Evolutionary conservation across 2,329 filamentous ascomycete species (phyloP).

Genomic region (Leptographium flavum): DNA sequence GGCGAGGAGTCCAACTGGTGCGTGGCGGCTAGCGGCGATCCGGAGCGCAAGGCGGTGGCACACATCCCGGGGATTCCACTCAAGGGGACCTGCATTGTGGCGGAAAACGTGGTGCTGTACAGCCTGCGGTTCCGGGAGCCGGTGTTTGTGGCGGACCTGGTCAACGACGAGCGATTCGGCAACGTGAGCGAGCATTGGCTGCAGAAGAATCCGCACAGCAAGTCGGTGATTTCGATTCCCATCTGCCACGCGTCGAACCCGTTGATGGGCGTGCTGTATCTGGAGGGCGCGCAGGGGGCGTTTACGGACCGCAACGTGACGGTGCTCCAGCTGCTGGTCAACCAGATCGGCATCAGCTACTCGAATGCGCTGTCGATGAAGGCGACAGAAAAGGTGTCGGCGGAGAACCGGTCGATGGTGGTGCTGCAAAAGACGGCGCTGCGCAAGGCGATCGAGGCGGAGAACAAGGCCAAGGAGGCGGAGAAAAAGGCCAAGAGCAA

Average conservation of each 20-base stretch:
- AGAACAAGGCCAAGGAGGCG: constrained; percentile 62
- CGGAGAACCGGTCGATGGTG: constrained; percentile 66
- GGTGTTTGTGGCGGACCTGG: constrained; percentile 59
- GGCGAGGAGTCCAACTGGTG: constrained; percentile 55
- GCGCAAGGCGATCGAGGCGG: constrained; percentile 55
- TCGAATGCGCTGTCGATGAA: constrained; percentile 54
- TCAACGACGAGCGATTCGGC: constrained; percentile 63
- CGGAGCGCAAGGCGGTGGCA: constrained; percentile 51
- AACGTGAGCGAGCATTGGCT: constrained; percentile 60
- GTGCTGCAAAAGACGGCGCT: constrained; percentile 62
- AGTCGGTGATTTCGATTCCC: constrained; percentile 65
- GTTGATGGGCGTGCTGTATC: constrained; percentile 59
- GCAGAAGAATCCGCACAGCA: constrained; percentile 52
- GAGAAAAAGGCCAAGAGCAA: constrained; percentile 65
- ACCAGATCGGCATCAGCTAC: constrained; percentile 63
- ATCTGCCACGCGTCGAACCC: constrained; percentile 59
- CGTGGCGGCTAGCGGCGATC: constrained; percentile 59
- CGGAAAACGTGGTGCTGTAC: constrained; percentile 63
- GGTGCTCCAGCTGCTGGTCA: constrained; percentile 56
- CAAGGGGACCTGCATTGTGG: constrained; percentile 52
- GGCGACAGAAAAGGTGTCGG: constrained; percentile 62
- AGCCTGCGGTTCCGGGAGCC: constrained; percentile 62
- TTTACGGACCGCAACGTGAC: constrained; percentile 63
- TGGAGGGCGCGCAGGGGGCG: constrained; percentile 59
- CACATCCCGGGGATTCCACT: constrained; percentile 53